A percentile compares a stretch with the other conserved stretches of the same genome.
These are phyloP conservation scores for Cryptomeria japonica DNA, from an alignment of 75 land plant species.

Conservation along the genomic window DNA sequence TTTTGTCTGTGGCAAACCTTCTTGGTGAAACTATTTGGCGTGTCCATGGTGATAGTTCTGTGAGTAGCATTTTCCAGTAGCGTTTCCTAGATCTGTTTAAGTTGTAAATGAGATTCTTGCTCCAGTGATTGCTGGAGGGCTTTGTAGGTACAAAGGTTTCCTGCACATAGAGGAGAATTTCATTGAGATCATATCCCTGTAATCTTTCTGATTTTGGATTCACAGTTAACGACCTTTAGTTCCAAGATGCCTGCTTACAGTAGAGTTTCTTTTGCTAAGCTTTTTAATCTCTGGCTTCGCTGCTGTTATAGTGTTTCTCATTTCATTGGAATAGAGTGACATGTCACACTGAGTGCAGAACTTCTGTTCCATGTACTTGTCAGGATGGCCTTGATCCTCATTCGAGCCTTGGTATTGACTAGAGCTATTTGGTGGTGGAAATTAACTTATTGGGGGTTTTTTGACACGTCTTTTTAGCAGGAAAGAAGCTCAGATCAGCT, in stretches of 20 bases:
- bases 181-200: not conserved
- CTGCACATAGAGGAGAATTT: conserved; percentile 19
- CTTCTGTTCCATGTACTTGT: conserved; percentile 14
- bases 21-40: conserved; percentile 97
- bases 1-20: conserved; percentile 93
- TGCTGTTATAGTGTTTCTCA: not conserved
- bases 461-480: conserved; percentile 2
- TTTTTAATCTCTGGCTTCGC: not conserved
- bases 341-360: not conserved
- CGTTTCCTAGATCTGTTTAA: not conserved
- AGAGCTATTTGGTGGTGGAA: not conserved
- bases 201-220: not conserved
- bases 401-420: conserved; percentile 36
- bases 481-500: conserved; percentile 1
- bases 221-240: not conserved
- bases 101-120: not conserved
- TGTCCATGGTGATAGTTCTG: conserved; percentile 92
- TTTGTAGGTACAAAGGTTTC: not conserved
- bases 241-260: not conserved
- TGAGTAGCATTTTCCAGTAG: conserved; percentile 76
- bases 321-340: conserved; percentile 4
- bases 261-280: conserved; percentile 17
- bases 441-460: conserved; percentile 8
- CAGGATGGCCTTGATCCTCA: conserved; percentile 30
- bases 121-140: not conserved